Evolutionary conservation across 805 yeast species (phyloP).

Genomic region (Ogataea pignaliae): DNA sequence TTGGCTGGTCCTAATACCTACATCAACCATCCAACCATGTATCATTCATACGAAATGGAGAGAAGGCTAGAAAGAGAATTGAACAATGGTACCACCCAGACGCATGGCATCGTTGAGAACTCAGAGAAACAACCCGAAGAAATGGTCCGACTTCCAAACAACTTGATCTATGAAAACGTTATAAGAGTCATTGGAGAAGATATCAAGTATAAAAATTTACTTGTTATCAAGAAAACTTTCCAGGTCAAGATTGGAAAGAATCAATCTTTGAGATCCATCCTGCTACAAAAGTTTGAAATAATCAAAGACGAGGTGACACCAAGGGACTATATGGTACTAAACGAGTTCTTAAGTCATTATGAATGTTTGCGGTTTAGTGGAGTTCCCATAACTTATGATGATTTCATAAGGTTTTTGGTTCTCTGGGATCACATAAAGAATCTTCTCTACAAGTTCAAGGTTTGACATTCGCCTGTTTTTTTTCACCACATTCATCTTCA

Average conservation of each 20-base stretch:
- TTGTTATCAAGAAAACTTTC: conserved; percentile 16
- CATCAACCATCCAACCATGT: conserved; percentile 50
- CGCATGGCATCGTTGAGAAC: background rate
- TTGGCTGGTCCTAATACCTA: conserved; percentile 38
- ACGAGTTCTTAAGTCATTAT: conserved; percentile 47
- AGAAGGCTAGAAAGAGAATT: conserved; percentile 2
- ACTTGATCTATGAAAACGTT: conserved; percentile 46
- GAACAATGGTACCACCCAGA: background rate
- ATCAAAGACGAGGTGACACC: conserved; percentile 5
- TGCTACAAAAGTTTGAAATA: conserved; percentile 23
- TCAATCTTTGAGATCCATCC: conserved; percentile 23
- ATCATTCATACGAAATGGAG: conserved; percentile 13
- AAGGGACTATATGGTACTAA: conserved; percentile 9
- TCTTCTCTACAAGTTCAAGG: conserved; percentile 10
- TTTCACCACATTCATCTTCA: no score
- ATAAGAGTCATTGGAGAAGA: conserved; percentile 57
- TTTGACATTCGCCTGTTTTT: background rate
- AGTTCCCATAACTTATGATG: conserved; percentile 48
- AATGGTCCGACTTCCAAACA: conserved; percentile 20
- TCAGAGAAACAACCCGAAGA: background rate
- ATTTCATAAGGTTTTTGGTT: conserved; percentile 57
- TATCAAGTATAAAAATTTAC: conserved; percentile 38
- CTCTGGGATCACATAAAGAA: conserved; percentile 25
- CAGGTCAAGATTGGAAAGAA: conserved; percentile 18
- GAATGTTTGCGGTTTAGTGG: conserved; percentile 70